Base-by-base conservation (phyloP, 2,329 filamentous ascomycete species). In the Trichophyton rubrum region DNA sequence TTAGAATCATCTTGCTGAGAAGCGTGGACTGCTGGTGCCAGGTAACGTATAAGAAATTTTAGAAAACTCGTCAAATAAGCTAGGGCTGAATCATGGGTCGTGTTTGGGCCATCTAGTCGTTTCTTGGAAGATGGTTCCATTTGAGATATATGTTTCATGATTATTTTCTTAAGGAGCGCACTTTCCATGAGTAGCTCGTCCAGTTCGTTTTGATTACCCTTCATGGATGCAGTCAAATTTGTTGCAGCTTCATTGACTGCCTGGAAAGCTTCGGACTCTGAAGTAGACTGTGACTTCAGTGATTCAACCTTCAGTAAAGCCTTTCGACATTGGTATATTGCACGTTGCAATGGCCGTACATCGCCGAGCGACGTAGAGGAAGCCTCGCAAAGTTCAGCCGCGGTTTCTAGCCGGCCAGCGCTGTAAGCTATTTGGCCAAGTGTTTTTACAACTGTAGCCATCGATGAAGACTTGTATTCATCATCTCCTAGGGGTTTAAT, bases 131-230 rank as follows among this genome's bases (percentile, higher is more conserved):
- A 3, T 64, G 63, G 22, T 68, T 71, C 13, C 65, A 66, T 68
- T 24, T 56, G 43, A 38, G 61, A 60, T 9, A 62, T 30, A 47
- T 61, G 70, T 47, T 67, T 67, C 68, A 77, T 74, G 3, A 74
- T 66, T 30, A 70, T 58, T 61, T 76, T 78, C 61, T 77, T 77
- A 38, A 78, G 66, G 62, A 71, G 74, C 3, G 74, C 73, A 24
- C 74, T 68, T 64, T 75, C 74, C 49, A 77, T 67, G 13, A 78
- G 65, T 3, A 78, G 65, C 38, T 77, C 75, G 61, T 78, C 76
- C n/a, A 78, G 62, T 38, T 77, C 75, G 45, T 64, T 67, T 8
- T 69, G 61, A 30, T 68, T 76, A 3, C 75, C 76, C 62, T 72
- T 73, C 8, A 76, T 61, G 27, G 72, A 70, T 33, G 73, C 64